Percentiles rank a stretch among this genome's conserved stretches.
phyloP scores from a whole-genome alignment of 1,139 yeast genomes.

The Yamadazyma friedrichii region DNA sequence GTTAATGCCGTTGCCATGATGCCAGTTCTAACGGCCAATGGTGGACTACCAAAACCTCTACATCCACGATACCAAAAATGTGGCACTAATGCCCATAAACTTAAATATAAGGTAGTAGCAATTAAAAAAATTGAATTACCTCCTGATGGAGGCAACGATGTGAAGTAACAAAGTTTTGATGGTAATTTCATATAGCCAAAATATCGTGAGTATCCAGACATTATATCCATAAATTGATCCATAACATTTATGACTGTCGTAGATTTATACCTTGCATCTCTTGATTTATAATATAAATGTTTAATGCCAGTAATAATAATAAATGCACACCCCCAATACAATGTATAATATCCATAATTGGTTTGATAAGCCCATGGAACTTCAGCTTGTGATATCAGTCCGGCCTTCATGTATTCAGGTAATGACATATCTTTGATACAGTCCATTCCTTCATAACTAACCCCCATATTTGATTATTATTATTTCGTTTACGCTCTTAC shows the following conservation, averaged over 20 bases:
- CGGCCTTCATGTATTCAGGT: constrained; percentile 24
- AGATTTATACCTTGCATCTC: constrained; percentile 32
- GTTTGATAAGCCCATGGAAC: constrained; percentile 41
- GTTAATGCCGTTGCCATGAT: constrained; percentile 51
- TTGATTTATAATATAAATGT: constrained; percentile 31
- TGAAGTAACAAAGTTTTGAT: constrained; percentile 24
- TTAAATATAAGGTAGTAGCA: constrained; percentile 42
- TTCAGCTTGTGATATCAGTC: constrained; percentile 33
- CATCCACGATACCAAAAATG: constrained; percentile 58
- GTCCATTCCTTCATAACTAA: constrained; percentile 40
- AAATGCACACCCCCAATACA: constrained; percentile 42
- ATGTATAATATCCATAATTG: constrained; percentile 44
- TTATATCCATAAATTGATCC: constrained; percentile 25
- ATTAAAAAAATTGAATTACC: constrained; percentile 45
- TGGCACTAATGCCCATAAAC: constrained; percentile 48
- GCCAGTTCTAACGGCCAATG: constrained; percentile 57
- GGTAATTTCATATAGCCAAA: constrained; percentile 53
- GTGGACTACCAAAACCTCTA: constrained; percentile 62
- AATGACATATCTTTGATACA: constrained; percentile 40
- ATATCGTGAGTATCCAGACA: constrained; percentile 42
- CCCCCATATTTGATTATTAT: constrained; percentile 13
- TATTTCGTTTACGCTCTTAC: too few relatives aligned
- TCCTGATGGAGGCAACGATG: constrained; percentile 53
- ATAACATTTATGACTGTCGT: constrained; percentile 11
- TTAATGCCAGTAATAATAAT: constrained; percentile 40